Base-by-base conservation (phyloP, 208 protist species). In the Strigomonas galati region DNA sequence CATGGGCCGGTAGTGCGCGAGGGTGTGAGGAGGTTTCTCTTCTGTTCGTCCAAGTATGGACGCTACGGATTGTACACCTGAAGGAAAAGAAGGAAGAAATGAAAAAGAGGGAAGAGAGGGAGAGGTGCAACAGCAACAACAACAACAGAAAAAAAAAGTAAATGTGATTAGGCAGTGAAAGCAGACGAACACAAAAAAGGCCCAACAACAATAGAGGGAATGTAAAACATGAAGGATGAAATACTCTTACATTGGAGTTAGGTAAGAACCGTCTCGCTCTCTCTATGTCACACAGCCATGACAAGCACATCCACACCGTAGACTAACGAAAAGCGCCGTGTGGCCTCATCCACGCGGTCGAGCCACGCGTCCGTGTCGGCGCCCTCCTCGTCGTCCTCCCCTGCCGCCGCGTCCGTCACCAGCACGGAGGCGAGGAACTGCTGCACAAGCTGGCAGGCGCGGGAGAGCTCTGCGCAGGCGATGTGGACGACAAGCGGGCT, bases 261-360 rank as follows among this genome's bases (percentile, higher is more conserved):
- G 14, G 15, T 40, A 15, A 59, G 40, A 10, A n/a, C n/a, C n/a
- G n/a, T n/a, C n/a, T n/a, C n/a, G n/a, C n/a, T n/a, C n/a, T n/a
- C n/a, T n/a, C n/a, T 7, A n/a, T 14, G 14, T 68, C 69, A 91
- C 31, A 90, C 54, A 32, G 89, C 59, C 1, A 71, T 51, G 15
- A 80, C 76, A 6, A 93, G 67, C 9, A 90, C 78, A 52, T 93
- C 84, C 6, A 89, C 76, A 28, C 79, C 79, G 14, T 85, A 76
- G 21, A 91, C 43, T 62, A 87, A 82, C 44, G 73, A 72, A 49
- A 87, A 84, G 5, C 75, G 58, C 19, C 60, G 37, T 12, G 85
- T 63, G 51, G 76, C 79, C 52, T 79, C 67, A 37, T 93, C 87
- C 21, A 84, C 72, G 35, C 68, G 61, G 43, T 84, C 80, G 35